Base-by-base conservation (phyloP, 345 rosid species). In the Passiflora organensis region DNA sequence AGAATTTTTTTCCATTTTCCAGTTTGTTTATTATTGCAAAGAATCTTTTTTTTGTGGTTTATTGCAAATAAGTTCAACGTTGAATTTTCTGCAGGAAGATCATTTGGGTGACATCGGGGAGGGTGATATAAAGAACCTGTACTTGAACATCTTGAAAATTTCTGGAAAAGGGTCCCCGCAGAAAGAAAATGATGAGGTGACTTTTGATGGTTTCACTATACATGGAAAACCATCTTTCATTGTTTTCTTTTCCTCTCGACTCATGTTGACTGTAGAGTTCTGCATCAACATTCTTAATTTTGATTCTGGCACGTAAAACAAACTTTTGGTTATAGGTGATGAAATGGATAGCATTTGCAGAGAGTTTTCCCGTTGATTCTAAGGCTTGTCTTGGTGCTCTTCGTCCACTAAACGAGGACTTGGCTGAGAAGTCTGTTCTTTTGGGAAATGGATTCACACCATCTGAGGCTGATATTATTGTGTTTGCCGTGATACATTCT, bases 311-410 rank as follows among this genome's bases (percentile, higher is more conserved):
- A 64, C 36, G 21, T 18, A 55, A 60, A 60, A 10, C 22, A 15
- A 44, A 47, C 38, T 48, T 44, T 41, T 23, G 50, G 21, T 54
- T 73, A 28, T 66, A 91, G 98, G 85, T 85, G 61, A 62, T 64
- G 67, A 85, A 80, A 54, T 91, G 96, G 96, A 60, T 88, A 48
- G 79, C 52, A 13, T 88, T 76, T 68, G 80, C 85, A 0, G 90
- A 80, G 68, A 60, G 68, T 59, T 72, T 81, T 76, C 83, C 83
- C 16, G 54, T 20, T 15, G 73, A 72, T 66, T 63, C 86, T 18
- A 45, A 65, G 62, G 76, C 83, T 51, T 69, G 71, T 56, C 56
- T 63, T 51, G 73, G 63, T 44, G 77, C 64, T 68, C 80, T 88
- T 54, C 64, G 49, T 47, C 59, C 70, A 62, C 61, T 91, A 38